Base-by-base conservation (phyloP, 116 monocot genomes). In the Zostera marina region DNA sequence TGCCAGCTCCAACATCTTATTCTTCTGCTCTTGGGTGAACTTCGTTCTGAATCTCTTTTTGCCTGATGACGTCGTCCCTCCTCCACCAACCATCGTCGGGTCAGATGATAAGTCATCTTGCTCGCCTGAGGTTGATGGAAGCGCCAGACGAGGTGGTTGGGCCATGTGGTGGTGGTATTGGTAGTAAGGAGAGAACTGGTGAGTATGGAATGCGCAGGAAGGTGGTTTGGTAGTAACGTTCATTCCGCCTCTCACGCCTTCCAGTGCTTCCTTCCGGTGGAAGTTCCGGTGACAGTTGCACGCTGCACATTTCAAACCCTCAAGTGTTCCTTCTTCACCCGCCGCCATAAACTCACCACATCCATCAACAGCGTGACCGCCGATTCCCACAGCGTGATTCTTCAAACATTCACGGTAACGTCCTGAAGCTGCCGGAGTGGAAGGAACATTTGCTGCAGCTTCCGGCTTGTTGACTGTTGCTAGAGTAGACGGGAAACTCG, bases 11-110 rank as follows among this genome's bases (percentile, higher is more conserved):
- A 85, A 72, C 96, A 96, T 96, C 82, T 73, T 80, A 46, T 96
- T 89, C 81, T 89, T 96, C 85, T 96, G 89, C 82, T 89, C 89
- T 70, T 76, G 78, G 23, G 85, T 74, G 70, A 96, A 96, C 70
- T 89, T 96, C 11, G 96, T 89, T 25, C 96, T 62, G 70, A 82
- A 85, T 63, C 96, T 26, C 76, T 89, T 89, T 82, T 76, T 96
- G 17, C 75, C 70, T 44, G 47, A 41, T 16, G 61, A 23, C 69
- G 69, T 45, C 55, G 61, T 20, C 13, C 47, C 58, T 0, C 41
- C 41, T 2, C 42, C 44, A 22, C 59, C 59, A 16, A 19, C 49
- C 3, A 45, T 26, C 26, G 44, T 44, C 19, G 59, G 59, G 20
- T 44, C 59, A n/a, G n/a, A n/a, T 22, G 61, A 61, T 8, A 61